phyloP scores from a whole-genome alignment of 2,329 filamentous ascomycete genomes.

The Phyllosticta citriasiana region DNA sequence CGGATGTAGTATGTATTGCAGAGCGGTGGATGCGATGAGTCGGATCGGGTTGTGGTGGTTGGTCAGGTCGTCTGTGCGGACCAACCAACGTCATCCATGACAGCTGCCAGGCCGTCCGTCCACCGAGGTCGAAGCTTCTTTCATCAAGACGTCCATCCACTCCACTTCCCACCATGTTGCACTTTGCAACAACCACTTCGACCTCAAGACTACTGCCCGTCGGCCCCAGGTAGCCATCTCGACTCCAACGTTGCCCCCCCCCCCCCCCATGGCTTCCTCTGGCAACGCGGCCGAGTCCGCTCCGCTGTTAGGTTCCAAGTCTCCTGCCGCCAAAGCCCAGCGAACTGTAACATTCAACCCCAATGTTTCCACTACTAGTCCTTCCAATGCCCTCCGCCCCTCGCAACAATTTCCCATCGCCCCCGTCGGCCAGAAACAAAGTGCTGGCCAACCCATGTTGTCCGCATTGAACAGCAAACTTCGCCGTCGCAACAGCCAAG shows the following conservation, averaged over 20 bases:
- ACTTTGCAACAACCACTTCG: neutral
- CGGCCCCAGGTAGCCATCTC: neutral
- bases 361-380: constrained; percentile 38
- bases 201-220: neutral
- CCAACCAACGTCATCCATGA: constrained; percentile 2
- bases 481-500: constrained; percentile 74
- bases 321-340: constrained; percentile 28
- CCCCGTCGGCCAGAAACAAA: constrained; percentile 18
- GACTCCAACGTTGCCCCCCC: neutral
- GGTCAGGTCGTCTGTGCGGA: neutral
- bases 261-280: constrained; percentile 8
- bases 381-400: constrained; percentile 26
- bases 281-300: constrained; percentile 20
- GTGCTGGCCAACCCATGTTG: constrained; percentile 39
- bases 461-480: constrained; percentile 80
- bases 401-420: constrained; percentile 19
- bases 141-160: neutral
- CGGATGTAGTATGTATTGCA: neutral
- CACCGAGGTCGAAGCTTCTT: constrained; percentile 8
- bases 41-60: neutral
- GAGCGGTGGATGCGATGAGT: neutral
- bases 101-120: neutral
- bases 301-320: constrained; percentile 27
- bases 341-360: constrained; percentile 72
- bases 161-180: constrained; percentile 3